A percentile compares a stretch with the other conserved stretches of the same genome.
Conservation (phyloP, 2,329 filamentous ascomycete species). For the Trichoderma sp. region DNA sequence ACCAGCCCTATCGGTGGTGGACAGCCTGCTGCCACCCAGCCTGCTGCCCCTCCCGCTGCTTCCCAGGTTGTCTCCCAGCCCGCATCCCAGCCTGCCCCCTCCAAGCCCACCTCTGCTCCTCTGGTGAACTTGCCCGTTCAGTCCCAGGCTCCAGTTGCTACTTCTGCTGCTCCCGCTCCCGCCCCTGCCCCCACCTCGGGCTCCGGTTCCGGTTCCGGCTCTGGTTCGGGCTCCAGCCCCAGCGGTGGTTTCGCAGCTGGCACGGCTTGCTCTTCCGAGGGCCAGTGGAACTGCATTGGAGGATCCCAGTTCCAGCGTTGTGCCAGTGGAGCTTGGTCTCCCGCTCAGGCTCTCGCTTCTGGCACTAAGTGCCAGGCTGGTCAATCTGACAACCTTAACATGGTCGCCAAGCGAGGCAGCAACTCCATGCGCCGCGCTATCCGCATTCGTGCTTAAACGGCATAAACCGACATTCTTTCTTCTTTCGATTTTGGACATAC, state of each 20-base stretch:
- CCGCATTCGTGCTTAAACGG: conserved; percentile 25
- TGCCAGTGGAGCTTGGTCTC: conserved; percentile 51
- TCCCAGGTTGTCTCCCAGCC: conserved; percentile 16
- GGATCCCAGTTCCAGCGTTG: conserved; percentile 54
- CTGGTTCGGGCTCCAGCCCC: conserved; percentile 6
- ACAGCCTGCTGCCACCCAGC: conserved; percentile 21
- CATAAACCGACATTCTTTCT: too few relatives aligned
- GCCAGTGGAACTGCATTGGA: conserved; percentile 53
- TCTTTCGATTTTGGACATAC: too few relatives aligned
- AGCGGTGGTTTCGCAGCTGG: conserved; percentile 39
- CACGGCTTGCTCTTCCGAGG: conserved; percentile 46
- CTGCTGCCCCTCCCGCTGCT: conserved; percentile 21
- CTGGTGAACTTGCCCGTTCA: conserved; percentile 18
- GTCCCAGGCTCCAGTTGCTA: conserved; percentile 22
- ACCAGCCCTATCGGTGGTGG: conserved; percentile 26
- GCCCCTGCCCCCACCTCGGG: conserved; percentile 20
- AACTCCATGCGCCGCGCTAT: conserved; percentile 30
- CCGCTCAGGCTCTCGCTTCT: conserved; percentile 38
- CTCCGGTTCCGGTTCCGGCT: conserved; percentile 17
- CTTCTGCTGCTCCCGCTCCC: conserved; percentile 23
- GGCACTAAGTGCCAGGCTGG: conserved; percentile 47
- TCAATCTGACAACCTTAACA: conserved; percentile 38
- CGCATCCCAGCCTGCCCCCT: conserved; percentile 20
- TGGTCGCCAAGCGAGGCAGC: conserved; percentile 28
- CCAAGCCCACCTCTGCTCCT: conserved; percentile 1